phyloP scores from a whole-genome alignment of 441 rosid species.

The Syzygium malaccense region DNA sequence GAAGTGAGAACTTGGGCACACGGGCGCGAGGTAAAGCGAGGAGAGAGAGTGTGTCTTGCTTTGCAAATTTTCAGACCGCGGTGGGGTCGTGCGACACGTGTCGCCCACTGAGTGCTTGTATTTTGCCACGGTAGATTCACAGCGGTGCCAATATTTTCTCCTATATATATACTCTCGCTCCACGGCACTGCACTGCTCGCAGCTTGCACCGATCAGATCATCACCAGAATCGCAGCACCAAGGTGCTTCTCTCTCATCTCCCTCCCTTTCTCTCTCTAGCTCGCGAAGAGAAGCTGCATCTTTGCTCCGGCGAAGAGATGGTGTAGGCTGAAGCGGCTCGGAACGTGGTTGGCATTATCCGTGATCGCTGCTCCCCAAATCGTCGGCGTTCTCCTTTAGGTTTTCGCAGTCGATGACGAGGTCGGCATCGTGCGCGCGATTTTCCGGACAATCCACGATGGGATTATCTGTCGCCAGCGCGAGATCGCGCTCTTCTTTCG shows the following conservation, averaged over 20 bases:
- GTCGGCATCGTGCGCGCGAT: too few relatives aligned
- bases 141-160: too few relatives aligned
- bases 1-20: too few relatives aligned
- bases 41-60: too few relatives aligned
- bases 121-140: too few relatives aligned
- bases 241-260: neutral
- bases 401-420: neutral
- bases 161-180: too few relatives aligned
- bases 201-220: neutral
- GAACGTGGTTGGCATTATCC: constrained; percentile 8
- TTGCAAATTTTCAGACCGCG: too few relatives aligned
- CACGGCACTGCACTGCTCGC: neutral
- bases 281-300: neutral
- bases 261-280: neutral
- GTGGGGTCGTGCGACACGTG: too few relatives aligned
- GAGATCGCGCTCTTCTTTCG: neutral
- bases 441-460: too few relatives aligned
- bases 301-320: neutral
- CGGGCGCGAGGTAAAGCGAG: too few relatives aligned
- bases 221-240: neutral
- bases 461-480: too few relatives aligned
- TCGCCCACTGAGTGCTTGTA: too few relatives aligned
- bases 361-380: neutral
- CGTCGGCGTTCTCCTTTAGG: neutral
- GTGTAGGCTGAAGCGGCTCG: neutral